phyloP scores from a whole-genome alignment of 2,329 filamentous ascomycete genomes.

The Fusarium sp. region DNA sequence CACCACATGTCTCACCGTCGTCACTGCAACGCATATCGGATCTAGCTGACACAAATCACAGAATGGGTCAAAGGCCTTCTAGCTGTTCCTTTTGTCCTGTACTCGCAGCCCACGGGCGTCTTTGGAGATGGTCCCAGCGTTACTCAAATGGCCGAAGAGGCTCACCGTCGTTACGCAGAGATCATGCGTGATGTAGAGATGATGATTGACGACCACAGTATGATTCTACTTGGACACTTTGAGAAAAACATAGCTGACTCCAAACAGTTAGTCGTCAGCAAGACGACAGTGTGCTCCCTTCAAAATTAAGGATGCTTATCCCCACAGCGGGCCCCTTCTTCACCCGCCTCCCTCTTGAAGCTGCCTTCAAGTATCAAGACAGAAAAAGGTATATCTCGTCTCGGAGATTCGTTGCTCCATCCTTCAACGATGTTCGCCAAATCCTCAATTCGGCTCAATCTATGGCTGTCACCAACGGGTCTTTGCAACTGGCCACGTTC shows the following conservation, averaged over 20 bases:
- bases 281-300: constrained; percentile 74
- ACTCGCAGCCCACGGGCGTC: constrained; percentile 91
- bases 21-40: constrained; percentile 1
- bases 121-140: constrained; percentile 78
- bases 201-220: constrained; percentile 93
- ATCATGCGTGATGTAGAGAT: constrained; percentile 94
- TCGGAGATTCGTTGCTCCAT: constrained; percentile 91
- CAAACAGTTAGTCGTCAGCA: constrained; percentile 77
- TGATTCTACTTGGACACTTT: constrained; percentile 31
- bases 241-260: not conserved
- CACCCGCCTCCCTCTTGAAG: constrained; percentile 85
- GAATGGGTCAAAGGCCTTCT: constrained; percentile 98
- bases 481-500: constrained; percentile 89
- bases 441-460: constrained; percentile 95
- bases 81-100: constrained; percentile 94
- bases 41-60: constrained; percentile 48
- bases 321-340: constrained; percentile 95
- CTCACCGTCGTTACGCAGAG: constrained; percentile 90
- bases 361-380: constrained; percentile 94
- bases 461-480: constrained; percentile 85
- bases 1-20: constrained; percentile 13
- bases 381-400: constrained; percentile 86
- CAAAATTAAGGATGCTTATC: constrained; percentile 92
- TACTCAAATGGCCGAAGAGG: constrained; percentile 79
- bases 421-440: constrained; percentile 95